These are phyloP conservation scores for Perkinsus olseni DNA, from an alignment of 169 alveolate genomes.

Conservation along the genomic window DNA sequence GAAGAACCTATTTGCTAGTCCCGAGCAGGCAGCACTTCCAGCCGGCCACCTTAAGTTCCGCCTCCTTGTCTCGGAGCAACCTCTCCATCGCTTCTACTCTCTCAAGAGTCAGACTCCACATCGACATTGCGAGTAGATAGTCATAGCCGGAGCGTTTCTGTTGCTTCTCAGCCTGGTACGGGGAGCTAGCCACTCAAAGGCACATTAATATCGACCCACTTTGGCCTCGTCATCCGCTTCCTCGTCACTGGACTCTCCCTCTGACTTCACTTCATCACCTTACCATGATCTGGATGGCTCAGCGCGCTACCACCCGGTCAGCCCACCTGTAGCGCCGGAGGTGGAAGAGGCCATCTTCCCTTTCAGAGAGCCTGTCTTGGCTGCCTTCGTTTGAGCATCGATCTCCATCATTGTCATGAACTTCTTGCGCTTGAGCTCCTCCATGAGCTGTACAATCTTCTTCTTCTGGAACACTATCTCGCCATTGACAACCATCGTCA, in stretches of 20 bases:
- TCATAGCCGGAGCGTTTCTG: conserved; percentile 65
- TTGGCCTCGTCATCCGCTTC: conserved; percentile 6
- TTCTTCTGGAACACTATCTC: conserved; percentile 56
- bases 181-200: not conserved
- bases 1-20: not conserved
- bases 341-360: not conserved
- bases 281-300: conserved; percentile 25
- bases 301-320: conserved; percentile 23
- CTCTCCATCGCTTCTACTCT: conserved; percentile 70
- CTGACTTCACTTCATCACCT: conserved; percentile 3
- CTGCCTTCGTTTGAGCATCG: conserved; percentile 40
- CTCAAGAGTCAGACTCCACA: conserved; percentile 87
- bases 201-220: not conserved
- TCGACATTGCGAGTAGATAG: conserved; percentile 87
- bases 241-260: conserved; percentile 15
- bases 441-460: conserved; percentile 58
- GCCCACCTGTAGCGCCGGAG: conserved; percentile 21
- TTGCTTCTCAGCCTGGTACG: conserved; percentile 13
- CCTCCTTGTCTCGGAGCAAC: not conserved
- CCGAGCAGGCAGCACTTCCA: not conserved
- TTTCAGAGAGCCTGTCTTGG: not conserved
- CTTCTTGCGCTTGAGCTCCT: conserved; percentile 60
- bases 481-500: conserved; percentile 46
- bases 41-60: not conserved
- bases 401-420: conserved; percentile 64